These are phyloP conservation scores for Cercophora samala DNA, from an alignment of 495 filamentous ascomycete genomes.

Conservation along the genomic window DNA sequence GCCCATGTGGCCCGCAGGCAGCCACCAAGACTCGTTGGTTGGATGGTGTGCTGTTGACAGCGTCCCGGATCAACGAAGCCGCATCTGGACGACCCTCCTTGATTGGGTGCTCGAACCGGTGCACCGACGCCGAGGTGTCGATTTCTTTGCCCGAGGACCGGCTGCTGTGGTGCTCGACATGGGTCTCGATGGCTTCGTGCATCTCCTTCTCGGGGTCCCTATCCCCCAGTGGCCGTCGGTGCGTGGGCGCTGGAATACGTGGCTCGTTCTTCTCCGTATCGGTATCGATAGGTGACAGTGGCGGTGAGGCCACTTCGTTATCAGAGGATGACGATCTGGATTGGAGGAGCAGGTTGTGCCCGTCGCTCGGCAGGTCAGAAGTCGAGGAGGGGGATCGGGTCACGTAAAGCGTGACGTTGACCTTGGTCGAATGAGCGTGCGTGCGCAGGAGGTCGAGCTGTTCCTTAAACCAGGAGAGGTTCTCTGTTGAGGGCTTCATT, in stretches of 20 bases:
- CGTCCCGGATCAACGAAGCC: conserved; percentile 38
- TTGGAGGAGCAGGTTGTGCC: background rate
- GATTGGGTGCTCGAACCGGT: conserved; percentile 26
- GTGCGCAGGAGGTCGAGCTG: conserved; percentile 44
- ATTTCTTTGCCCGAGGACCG: conserved; percentile 12
- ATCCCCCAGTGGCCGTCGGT: conserved; percentile 10
- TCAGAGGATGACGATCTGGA: conserved; percentile 24
- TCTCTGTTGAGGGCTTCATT: conserved; percentile 9
- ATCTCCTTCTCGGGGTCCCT: conserved; percentile 25
- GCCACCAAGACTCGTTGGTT: conserved; percentile 48
- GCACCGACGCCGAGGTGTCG: conserved; percentile 11
- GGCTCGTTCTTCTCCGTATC: conserved; percentile 27
- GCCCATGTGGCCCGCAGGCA: conserved; percentile 49
- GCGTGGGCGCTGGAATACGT: conserved; percentile 12
- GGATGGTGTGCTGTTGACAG: conserved; percentile 38
- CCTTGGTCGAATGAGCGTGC: conserved; percentile 42
- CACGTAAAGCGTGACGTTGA: conserved; percentile 48
- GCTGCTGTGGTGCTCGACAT: conserved; percentile 25
- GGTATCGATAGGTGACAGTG: conserved; percentile 19
- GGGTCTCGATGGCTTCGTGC: conserved; percentile 21
- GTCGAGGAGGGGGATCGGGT: conserved; percentile 33
- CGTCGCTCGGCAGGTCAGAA: conserved; percentile 6
- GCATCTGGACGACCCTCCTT: conserved; percentile 42
- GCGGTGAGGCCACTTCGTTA: conserved; percentile 15
- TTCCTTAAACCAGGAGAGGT: conserved; percentile 51